Evolutionary conservation across 1,284 basidiomycete species (phyloP).

Genomic region (Leccinum fallax): DNA sequence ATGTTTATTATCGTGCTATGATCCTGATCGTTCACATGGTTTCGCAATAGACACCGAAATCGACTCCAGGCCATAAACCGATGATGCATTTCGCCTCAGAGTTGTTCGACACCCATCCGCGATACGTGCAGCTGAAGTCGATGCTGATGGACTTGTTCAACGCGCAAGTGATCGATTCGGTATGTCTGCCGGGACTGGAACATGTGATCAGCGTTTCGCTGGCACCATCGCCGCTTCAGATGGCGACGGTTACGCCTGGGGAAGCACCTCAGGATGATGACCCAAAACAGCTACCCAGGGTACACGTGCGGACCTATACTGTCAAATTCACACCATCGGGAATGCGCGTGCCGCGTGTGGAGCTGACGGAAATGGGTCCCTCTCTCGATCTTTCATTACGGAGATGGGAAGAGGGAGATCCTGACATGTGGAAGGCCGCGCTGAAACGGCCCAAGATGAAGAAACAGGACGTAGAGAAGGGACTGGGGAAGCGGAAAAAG

Average conservation of each 20-base stretch:
- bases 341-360: conserved; percentile 76
- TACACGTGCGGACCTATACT: conserved; percentile 91
- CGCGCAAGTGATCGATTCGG: conserved; percentile 81
- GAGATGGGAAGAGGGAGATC: conserved; percentile 73
- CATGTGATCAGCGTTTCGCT: conserved; percentile 90
- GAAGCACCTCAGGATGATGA: conserved; percentile 34
- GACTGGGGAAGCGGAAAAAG: conserved; percentile 91
- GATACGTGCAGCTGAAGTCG: conserved; percentile 91
- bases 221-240: conserved; percentile 61
- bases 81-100: conserved; percentile 96
- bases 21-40: not conserved
- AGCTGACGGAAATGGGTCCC: conserved; percentile 90
- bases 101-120: conserved; percentile 89
- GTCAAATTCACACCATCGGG: conserved; percentile 77
- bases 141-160: conserved; percentile 91
- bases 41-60: conserved; percentile 74
- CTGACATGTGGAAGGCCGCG: conserved; percentile 81
- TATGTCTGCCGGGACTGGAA: conserved; percentile 86
- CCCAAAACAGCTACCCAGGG: conserved; percentile 63
- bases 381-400: conserved; percentile 84
- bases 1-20: not conserved
- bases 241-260: conserved; percentile 42
- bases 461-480: conserved; percentile 83
- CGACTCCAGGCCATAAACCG: conserved; percentile 89
- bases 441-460: conserved; percentile 86